These are phyloP conservation scores for Starmerella apicola DNA, from an alignment of 805 yeast species.

Conservation along the genomic window DNA sequence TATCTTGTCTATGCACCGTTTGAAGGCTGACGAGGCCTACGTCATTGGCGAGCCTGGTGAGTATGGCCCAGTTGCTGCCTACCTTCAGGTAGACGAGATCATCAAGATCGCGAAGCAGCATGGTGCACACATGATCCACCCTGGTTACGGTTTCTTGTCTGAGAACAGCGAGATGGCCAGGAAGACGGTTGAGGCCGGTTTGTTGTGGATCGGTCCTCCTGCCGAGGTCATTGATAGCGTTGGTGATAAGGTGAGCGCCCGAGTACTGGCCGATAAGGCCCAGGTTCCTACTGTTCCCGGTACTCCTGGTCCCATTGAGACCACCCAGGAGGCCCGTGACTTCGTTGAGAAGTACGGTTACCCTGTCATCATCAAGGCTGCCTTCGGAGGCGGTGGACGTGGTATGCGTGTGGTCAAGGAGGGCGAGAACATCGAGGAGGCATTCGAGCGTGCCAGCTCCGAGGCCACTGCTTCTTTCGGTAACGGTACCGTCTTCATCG, in stretches of 20 bases:
- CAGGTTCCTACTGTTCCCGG: conserved; percentile 94
- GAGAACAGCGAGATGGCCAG: conserved; percentile 90
- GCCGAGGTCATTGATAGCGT: conserved; percentile 79
- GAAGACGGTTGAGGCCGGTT: conserved; percentile 80
- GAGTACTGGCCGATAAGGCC: conserved; percentile 69
- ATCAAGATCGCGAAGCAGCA: conserved; percentile 71
- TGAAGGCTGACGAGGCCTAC: conserved; percentile 89
- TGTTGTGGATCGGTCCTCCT: conserved; percentile 94
- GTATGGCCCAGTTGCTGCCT: conserved; percentile 91
- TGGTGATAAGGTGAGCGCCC: conserved; percentile 94
- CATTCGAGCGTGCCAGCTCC: conserved; percentile 83
- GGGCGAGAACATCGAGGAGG: conserved; percentile 85
- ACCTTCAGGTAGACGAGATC: conserved; percentile 89
- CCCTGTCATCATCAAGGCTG: conserved; percentile 97
- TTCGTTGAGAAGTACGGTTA: conserved; percentile 78
- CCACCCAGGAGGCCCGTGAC: conserved; percentile 59
- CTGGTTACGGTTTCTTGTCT: conserved; percentile 82
- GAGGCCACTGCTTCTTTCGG: conserved; percentile 96
- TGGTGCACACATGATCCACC: conserved; percentile 76
- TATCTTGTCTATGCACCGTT: conserved; percentile 82
- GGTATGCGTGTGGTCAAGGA: conserved; percentile 99
- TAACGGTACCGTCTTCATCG: conserved; percentile 95
- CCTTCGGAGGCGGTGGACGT: conserved; percentile 99
- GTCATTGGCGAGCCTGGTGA: conserved; percentile 83
- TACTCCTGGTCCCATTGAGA: conserved; percentile 89